Evolutionary conservation across 345 rosid species (phyloP).

Genomic region (Erysimum cheiranthoides): DNA sequence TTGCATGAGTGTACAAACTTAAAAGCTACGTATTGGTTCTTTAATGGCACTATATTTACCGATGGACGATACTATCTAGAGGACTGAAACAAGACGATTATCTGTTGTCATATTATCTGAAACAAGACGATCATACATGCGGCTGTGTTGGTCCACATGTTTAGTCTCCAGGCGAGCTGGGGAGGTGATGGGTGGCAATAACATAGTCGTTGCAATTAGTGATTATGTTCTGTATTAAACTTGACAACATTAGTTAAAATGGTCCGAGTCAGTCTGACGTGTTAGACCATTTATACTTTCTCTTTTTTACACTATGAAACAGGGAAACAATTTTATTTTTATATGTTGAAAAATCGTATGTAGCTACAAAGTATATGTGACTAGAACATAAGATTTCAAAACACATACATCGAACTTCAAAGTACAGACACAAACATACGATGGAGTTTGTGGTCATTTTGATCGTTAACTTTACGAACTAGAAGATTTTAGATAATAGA

Average conservation of each 20-base stretch:
- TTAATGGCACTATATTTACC: too few species aligned
- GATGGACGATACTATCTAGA: neutral
- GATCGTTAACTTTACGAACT: neutral
- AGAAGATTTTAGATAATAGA: neutral
- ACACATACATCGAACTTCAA: neutral
- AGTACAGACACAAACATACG: neutral
- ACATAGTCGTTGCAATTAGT: neutral
- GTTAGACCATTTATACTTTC: neutral
- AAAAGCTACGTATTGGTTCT: too few species aligned
- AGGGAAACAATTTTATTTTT: neutral
- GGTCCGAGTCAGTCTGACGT: neutral
- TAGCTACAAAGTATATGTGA: neutral
- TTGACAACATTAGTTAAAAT: neutral
- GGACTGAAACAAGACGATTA: neutral
- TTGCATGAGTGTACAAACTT: neutral
- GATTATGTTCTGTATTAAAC: neutral
- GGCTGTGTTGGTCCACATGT: neutral
- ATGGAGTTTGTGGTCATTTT: slow-evolving; percentile 2
- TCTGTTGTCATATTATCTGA: neutral
- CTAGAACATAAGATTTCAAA: neutral
- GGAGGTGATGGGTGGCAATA: neutral
- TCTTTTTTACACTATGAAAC: neutral
- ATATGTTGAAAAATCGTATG: neutral
- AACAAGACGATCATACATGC: neutral
- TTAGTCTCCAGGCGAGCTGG: neutral